Evolutionary conservation across 2,329 filamentous ascomycete genomes (phyloP), one percentile per base, ranked within the genome.

Genomic region (Hymenoscyphus fraxineus): DNA sequence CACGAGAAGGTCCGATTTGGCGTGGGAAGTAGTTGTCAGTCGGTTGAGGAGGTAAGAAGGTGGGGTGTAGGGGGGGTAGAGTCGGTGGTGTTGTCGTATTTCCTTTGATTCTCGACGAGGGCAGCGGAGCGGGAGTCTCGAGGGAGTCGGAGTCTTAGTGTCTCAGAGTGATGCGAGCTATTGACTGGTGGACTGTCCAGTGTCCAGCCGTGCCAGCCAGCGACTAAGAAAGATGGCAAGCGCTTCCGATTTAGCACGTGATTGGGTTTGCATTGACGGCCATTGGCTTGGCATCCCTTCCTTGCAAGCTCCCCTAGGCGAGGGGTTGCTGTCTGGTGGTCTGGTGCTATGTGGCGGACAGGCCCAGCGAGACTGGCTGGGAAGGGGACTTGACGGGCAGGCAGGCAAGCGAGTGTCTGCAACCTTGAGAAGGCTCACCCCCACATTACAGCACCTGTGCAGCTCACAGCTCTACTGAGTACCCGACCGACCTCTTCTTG

Each of bases 31-130:
- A 10, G 10, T 12, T 32, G 32, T 58, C 55, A 12, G 16, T 58
- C 16, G 16, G 4, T 39, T 22, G 54, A 22, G 58, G 55, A 38
- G 39, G 15, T 32, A 39, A 55, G 39, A 39, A 44, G 31, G 40
- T 60, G 15, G 59, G 54, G 57, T 56, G 44, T 60, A 58, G 51
- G 58, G 40, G 47, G 39, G 9, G 44, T 44, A 44, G 41, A 31
- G 38, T 58, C 35, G 44, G 44, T 51, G 44, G 59, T 54, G 44
- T 51, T 51, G 44, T 51, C 44, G 44, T 51, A 51, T 51, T 51
- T 51, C 44, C 44, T 51, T 51, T 51, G 44, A 51, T 12, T 51
- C 44, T 44, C 19, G n/a, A 22, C 44, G 19, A 35, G 35, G 19
- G 44, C 44, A 51, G 19, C 22, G 44, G 44, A 51, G 6, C 15